A percentile compares a stretch with the other conserved stretches of the same genome.
Evolutionary conservation across 2,329 filamentous ascomycete species (phyloP).

Genomic region (Didymella exigua): DNA sequence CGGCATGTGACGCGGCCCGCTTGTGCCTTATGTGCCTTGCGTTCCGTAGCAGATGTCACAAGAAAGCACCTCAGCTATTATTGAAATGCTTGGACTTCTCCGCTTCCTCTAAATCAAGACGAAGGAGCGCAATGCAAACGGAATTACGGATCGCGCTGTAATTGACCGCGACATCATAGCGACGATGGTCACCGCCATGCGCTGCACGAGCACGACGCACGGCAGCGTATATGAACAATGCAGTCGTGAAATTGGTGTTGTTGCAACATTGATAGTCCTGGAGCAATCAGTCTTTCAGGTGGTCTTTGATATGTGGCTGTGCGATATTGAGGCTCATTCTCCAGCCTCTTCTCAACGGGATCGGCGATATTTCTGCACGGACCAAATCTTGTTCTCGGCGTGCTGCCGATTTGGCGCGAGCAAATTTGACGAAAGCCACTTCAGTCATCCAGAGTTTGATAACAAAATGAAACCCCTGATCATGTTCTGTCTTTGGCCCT

Average conservation of each 20-base stretch:
- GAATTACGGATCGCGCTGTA: background rate
- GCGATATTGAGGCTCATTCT: slow-evolving; percentile 7
- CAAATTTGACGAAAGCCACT: background rate
- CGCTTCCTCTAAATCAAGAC: background rate
- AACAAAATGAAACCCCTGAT: background rate
- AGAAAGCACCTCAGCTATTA: background rate
- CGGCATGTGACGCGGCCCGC: slow-evolving; percentile 11
- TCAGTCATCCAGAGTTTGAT: background rate
- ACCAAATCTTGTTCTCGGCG: background rate
- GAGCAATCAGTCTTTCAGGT: background rate
- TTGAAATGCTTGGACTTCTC: background rate
- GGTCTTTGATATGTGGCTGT: slow-evolving; percentile 11
- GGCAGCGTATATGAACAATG: background rate
- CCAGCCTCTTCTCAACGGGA: slow-evolving; percentile 3
- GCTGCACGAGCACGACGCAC: background rate
- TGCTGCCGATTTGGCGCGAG: background rate
- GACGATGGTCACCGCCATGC: background rate
- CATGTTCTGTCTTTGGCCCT: background rate
- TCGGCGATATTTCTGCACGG: background rate
- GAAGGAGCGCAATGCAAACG: background rate
- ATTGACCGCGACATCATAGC: background rate
- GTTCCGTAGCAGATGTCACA: slow-evolving; percentile 6
- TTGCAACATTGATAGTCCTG: background rate
- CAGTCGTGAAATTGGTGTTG: too few relatives aligned
- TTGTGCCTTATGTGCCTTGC: slow-evolving; percentile 8